These are phyloP conservation scores for Gossypium turneri DNA, from an alignment of 345 rosid genomes.

Conservation along the genomic window DNA sequence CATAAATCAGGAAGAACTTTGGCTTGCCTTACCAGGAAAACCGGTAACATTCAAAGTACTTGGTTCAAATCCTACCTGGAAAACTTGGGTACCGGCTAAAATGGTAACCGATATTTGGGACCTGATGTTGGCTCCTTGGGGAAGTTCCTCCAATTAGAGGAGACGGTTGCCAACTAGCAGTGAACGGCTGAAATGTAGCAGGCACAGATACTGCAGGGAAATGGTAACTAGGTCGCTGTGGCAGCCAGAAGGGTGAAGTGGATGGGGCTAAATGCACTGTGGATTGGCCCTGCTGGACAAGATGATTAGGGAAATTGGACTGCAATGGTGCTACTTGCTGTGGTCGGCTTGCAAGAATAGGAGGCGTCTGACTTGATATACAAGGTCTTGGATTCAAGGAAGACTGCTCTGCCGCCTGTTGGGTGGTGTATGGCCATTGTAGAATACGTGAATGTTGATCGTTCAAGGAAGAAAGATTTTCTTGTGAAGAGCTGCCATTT, in stretches of 20 bases:
- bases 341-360: slow-evolving; percentile 10
- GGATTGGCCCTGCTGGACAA: slow-evolving; percentile 18
- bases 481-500: slow-evolving; percentile 21
- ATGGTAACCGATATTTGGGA: slow-evolving; percentile 30
- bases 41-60: not conserved
- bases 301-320: slow-evolving; percentile 14
- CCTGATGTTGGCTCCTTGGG: slow-evolving; percentile 24
- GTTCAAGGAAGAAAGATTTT: slow-evolving; percentile 11
- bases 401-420: slow-evolving; percentile 19
- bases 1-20: not conserved
- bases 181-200: slow-evolving; percentile 22
- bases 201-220: slow-evolving; percentile 20
- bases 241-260: slow-evolving; percentile 28
- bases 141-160: slow-evolving; percentile 21
- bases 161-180: slow-evolving; percentile 24
- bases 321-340: slow-evolving; percentile 19
- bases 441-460: slow-evolving; percentile 25
- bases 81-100: slow-evolving; percentile 26
- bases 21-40: not conserved
- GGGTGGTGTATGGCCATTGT: slow-evolving; percentile 25
- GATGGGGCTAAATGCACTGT: slow-evolving; percentile 20
- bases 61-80: slow-evolving; percentile 27
- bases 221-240: slow-evolving; percentile 23
- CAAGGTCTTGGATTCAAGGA: slow-evolving; percentile 20
- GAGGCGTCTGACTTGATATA: not conserved